Conservation (phyloP, 345 rosid genomes). For the Arabidopsis arenosa region DNA sequence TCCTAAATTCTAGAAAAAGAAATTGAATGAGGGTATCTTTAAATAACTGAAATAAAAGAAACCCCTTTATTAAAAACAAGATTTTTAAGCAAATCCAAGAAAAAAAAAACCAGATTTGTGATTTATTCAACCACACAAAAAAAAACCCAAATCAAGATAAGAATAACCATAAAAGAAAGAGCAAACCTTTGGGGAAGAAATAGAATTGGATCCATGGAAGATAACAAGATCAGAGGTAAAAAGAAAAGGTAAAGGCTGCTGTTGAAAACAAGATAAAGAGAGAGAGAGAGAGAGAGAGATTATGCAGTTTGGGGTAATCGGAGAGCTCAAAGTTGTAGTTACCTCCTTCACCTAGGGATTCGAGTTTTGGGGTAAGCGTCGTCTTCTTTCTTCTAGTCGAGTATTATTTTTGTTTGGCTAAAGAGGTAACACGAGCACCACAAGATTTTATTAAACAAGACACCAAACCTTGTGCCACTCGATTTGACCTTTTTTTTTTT, state of each 20-base stretch:
- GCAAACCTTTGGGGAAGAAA: constrained; percentile 69
- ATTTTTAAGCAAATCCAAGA: not conserved
- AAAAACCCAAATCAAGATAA: not conserved
- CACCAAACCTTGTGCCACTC: constrained; percentile 18
- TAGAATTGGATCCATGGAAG: constrained; percentile 71
- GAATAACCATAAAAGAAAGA: constrained; percentile 41
- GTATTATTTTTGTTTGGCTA: not conserved
- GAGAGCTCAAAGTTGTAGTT: not conserved
- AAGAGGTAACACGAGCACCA: constrained; percentile 7
- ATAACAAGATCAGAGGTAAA: constrained; percentile 30
- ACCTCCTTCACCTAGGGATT: constrained; percentile 3
- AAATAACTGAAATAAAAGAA: not conserved
- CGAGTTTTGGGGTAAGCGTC: constrained; percentile 1
- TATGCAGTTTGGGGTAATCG: not conserved
- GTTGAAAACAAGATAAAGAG: constrained; percentile 33
- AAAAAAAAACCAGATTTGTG: not conserved
- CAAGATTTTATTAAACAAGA: constrained; percentile 11
- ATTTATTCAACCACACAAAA: not conserved
- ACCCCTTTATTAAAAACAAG: not conserved
- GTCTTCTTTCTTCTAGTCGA: constrained; percentile 4
- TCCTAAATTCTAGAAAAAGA: not conserved
- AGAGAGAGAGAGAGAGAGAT: not conserved
- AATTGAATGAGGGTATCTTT: not conserved
- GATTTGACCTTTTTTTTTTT: not conserved
- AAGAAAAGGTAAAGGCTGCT: constrained; percentile 17